Evolutionary conservation across 805 yeast genomes (phyloP).

Genomic region (Candida piceae): DNA sequence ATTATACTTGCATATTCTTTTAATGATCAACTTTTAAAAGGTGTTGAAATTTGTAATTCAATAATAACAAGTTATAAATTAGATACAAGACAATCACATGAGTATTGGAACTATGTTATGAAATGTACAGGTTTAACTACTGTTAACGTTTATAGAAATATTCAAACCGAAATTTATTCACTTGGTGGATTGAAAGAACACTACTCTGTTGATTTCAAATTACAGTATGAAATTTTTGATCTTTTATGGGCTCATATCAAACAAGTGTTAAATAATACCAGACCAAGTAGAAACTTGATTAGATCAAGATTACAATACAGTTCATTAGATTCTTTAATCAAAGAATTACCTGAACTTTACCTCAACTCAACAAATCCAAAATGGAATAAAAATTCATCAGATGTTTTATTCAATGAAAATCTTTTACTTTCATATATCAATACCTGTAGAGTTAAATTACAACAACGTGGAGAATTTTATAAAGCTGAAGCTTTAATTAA

Average conservation of each 20-base stretch:
- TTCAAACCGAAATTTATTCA: slow-evolving; percentile 15
- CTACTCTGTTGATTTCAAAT: slow-evolving; percentile 6
- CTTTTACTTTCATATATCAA: slow-evolving; percentile 19
- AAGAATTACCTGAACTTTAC: slow-evolving; percentile 20
- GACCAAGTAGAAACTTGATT: slow-evolving; percentile 20
- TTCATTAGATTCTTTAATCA: slow-evolving; percentile 19
- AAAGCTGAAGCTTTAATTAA: slow-evolving; percentile 26
- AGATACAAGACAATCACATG: slow-evolving; percentile 14
- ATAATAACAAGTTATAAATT: slow-evolving; percentile 21
- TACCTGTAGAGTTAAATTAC: slow-evolving; percentile 18
- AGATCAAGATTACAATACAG: slow-evolving; percentile 18
- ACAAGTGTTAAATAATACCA: slow-evolving; percentile 8
- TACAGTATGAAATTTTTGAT: slow-evolving; percentile 21
- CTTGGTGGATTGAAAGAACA: slow-evolving; percentile 9
- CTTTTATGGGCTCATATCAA: slow-evolving; percentile 17
- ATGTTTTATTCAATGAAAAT: slow-evolving; percentile 17
- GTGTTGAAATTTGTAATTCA: slow-evolving; percentile 21
- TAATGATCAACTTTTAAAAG: slow-evolving; percentile 25
- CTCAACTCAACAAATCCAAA: slow-evolving; percentile 5
- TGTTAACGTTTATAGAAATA: slow-evolving; percentile 16
- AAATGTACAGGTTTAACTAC: slow-evolving; percentile 21
- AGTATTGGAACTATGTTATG: slow-evolving; percentile 25
- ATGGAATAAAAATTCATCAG: slow-evolving; percentile 9
- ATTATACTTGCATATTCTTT: slow-evolving; percentile 27
- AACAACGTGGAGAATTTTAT: slow-evolving; percentile 17